Conservation (phyloP, 305 asterid species). For the Plantago rigida region DNA sequence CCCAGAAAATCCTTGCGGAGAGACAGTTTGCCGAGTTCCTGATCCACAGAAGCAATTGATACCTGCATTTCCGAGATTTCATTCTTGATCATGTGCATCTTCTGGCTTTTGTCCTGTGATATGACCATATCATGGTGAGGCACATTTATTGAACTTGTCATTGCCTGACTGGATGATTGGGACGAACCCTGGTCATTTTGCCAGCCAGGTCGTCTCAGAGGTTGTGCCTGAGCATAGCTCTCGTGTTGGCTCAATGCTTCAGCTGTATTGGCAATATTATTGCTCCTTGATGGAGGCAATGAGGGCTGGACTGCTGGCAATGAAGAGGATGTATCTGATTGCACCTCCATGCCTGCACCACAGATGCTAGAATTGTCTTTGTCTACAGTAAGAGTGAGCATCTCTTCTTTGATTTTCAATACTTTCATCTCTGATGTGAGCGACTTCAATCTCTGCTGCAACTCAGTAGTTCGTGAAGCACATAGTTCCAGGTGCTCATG, state of each 20-base stretch:
- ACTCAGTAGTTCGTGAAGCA: slow-evolving; percentile 51
- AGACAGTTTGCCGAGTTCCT: slow-evolving; percentile 51
- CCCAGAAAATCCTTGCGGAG: slow-evolving; percentile 75
- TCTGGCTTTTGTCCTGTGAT: slow-evolving; percentile 35
- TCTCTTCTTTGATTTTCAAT: slow-evolving; percentile 41
- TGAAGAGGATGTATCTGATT: too few relatives aligned
- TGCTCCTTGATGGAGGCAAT: slow-evolving; percentile 26
- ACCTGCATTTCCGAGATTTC: slow-evolving; percentile 49
- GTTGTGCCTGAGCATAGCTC: too few relatives aligned
- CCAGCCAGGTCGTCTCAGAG: too few relatives aligned
- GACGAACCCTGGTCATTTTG: too few relatives aligned
- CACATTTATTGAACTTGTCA: too few relatives aligned
- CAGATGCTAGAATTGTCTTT: too few relatives aligned
- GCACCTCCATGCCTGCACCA: too few relatives aligned
- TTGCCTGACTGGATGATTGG: too few relatives aligned
- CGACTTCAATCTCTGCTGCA: slow-evolving; percentile 64
- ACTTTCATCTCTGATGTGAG: slow-evolving; percentile 52
- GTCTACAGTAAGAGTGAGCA: too few relatives aligned
- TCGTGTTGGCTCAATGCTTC: too few relatives aligned
- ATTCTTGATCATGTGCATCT: slow-evolving; percentile 22
- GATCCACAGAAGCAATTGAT: slow-evolving; percentile 51
- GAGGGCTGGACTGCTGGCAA: too few relatives aligned
- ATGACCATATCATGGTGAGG: slow-evolving; percentile 18
- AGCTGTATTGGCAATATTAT: slow-evolving; percentile 13
- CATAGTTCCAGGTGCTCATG: slow-evolving; percentile 73